Conservation (phyloP, 208 protist genomes). For the Trypanosoma platydactyli region DNA sequence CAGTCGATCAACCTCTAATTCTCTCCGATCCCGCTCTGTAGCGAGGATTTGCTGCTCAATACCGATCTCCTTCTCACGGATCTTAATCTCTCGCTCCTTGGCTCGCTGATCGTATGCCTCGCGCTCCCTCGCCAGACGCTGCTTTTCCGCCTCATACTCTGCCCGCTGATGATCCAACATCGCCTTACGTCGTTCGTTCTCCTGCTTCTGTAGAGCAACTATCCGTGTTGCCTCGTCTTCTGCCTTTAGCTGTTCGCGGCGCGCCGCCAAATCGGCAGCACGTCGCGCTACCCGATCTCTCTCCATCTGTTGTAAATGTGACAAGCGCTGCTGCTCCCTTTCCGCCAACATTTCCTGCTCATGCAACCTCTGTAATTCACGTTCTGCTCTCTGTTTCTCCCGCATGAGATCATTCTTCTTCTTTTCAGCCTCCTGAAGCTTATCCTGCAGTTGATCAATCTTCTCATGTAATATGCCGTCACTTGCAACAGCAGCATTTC, state of each 20-base stretch:
- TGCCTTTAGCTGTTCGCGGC: constrained; percentile 47
- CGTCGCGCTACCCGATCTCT: constrained; percentile 34
- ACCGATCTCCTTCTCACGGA: constrained; percentile 56
- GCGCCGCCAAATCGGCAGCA: constrained; percentile 44
- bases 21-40: constrained; percentile 41
- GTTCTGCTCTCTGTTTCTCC: constrained; percentile 36
- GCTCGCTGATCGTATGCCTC: constrained; percentile 38
- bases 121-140: constrained; percentile 48
- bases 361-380: constrained; percentile 29
- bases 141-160: constrained; percentile 43
- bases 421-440: constrained; percentile 32
- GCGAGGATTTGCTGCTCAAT: constrained; percentile 50
- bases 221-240: constrained; percentile 54
- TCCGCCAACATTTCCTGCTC: constrained; percentile 31
- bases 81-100: constrained; percentile 45
- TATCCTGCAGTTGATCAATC: constrained; percentile 37
- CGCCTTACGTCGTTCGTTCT: constrained; percentile 63
- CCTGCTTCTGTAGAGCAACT: constrained; percentile 50
- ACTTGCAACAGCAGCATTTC: constrained; percentile 27
- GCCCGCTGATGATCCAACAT: constrained; percentile 44
- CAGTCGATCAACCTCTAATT: constrained; percentile 40
- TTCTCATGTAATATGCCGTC: constrained; percentile 37
- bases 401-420: constrained; percentile 34
- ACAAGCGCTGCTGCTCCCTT: constrained; percentile 24
- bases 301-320: constrained; percentile 34